Evolutionary conservation across 768 basidiomycete genomes (phyloP), one percentile per base, ranked within the genome.

Genomic region (Solioccasus polychromus): DNA sequence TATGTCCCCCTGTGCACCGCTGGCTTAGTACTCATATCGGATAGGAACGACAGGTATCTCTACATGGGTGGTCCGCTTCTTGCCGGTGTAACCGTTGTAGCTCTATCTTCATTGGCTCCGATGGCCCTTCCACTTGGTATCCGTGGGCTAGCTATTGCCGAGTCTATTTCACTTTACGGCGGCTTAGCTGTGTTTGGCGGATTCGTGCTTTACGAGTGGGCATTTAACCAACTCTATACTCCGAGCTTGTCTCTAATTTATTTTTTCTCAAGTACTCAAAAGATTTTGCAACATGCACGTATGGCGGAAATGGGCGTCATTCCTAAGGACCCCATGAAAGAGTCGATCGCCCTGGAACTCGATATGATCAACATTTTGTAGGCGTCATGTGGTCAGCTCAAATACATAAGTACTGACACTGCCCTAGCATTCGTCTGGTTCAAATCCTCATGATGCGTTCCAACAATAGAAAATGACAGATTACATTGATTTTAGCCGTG

Each of bases 361-460:
- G 88, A 92, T 58, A 85, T 92, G 79, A 80, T 94, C 60, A 92
- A 93, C 66, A 91, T 93, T 39, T 92, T 92, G 85, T 87, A 56
- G 51, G 82, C 68, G 5, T 37, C 35, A 5, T 31, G n/a, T 42
- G 10, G 40, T 43, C 5, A 19, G 4, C 6, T 18, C 22, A 39
- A 19, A 44, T 41, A 6, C 29, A 47, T n/a, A n/a, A n/a, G n/a
- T 17, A 35, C 32, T 60, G 19, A 68, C 36, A 44, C 8, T 18
- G 39, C 31, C 41, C 15, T 41, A 91, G 88, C 62, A 75, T 92
- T 53, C 87, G 89, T 18, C 72, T 92, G 14, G 89, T 89, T 8
- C 88, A 89, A 58, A 81, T 91, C 39, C 76, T 92, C 14, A 68
- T 80, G 15, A 85, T 85, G 82, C 79, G 80, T 12, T 66, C 66